These are phyloP conservation scores for Talaromyces sp. DNA, from an alignment of 2,329 filamentous ascomycete genomes.

Conservation along the genomic window DNA sequence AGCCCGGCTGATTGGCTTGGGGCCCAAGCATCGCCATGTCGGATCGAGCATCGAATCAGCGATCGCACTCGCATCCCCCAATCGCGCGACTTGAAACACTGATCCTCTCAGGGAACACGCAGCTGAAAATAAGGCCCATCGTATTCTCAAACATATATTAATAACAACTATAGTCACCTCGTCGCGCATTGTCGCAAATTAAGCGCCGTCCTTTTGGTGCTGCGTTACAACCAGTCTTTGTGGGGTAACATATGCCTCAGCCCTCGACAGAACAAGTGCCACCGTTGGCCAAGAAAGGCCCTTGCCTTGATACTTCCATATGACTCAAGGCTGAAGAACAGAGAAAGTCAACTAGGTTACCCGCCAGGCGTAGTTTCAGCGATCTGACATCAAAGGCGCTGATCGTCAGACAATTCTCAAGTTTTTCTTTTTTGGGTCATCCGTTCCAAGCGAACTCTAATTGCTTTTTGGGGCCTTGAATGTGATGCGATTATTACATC, in stretches of 20 bases:
- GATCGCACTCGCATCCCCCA: not conserved
- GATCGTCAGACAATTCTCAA: not conserved
- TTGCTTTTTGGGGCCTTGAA: not conserved
- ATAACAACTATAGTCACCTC: not conserved
- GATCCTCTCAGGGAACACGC: no score
- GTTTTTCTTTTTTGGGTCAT: not conserved
- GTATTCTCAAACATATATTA: not conserved
- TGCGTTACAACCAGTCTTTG: not conserved
- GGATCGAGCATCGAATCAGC: not conserved
- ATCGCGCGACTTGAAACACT: not conserved
- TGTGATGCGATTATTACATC: slow-evolving; percentile 3
- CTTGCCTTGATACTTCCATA: not conserved
- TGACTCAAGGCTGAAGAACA: not conserved
- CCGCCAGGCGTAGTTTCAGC: slow-evolving; percentile 7
- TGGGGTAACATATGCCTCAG: slow-evolving; percentile 3
- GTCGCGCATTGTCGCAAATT: not conserved
- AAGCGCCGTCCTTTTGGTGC: slow-evolving; percentile 2
- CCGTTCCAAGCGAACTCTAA: not conserved
- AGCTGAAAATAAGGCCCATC: slow-evolving; percentile 3
- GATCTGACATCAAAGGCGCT: slow-evolving; percentile 3
- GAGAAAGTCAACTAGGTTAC: not conserved
- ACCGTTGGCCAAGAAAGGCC: not conserved
- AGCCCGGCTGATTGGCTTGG: not conserved
- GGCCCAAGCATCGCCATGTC: not conserved
- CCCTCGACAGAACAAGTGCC: not conserved